Evolutionary conservation across 257 asterid species (phyloP).

Genomic region (Solanum microdontum): DNA sequence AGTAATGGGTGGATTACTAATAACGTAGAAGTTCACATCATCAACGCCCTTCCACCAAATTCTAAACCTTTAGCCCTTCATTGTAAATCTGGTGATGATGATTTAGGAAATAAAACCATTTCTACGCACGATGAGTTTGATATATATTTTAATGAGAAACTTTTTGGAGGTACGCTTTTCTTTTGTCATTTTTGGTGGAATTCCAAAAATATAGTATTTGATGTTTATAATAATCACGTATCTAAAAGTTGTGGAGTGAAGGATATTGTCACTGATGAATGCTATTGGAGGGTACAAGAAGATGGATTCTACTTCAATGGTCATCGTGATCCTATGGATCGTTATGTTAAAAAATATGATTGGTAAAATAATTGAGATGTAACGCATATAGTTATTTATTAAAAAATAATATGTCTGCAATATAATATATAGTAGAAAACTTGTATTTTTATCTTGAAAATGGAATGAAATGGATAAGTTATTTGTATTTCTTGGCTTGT

Average conservation of each 20-base stretch:
- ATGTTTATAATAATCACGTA: not conserved
- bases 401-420: fast-evolving
- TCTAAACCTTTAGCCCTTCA: not conserved
- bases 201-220: not conserved
- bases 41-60: not conserved
- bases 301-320: not conserved
- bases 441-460: not conserved
- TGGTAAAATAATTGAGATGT: not conserved
- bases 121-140: not conserved
- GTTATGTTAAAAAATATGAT: not conserved
- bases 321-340: not conserved
- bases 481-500: not conserved
- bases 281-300: not conserved
- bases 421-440: not conserved
- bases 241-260: not conserved
- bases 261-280: not conserved
- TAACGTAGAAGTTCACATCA: not conserved
- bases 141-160: not conserved
- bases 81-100: not conserved
- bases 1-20: not conserved
- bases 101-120: not conserved
- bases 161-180: not conserved
- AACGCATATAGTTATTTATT: not conserved
- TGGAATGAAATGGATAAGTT: not conserved
- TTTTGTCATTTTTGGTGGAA: not conserved